Evolutionary conservation across 2,329 filamentous ascomycete genomes (phyloP), one percentile per base, ranked within the genome.

Genomic region (Penicillium sp.): DNA sequence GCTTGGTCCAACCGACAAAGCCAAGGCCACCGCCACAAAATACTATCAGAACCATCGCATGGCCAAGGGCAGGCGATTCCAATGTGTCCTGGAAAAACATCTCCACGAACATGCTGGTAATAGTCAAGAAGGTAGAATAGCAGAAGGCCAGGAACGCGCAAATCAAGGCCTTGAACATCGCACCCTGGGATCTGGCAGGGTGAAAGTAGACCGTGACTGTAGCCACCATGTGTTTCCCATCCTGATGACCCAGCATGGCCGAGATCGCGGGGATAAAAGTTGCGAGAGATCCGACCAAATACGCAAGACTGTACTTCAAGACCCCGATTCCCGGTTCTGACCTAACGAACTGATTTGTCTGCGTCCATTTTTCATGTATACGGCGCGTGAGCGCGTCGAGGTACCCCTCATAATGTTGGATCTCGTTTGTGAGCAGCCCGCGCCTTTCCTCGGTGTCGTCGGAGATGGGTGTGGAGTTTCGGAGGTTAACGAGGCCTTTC

Each of bases 161-260:
- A 35, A 93, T 77, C 12, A 89, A 84, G 3, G 92, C 93, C 75
- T 96, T 90, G 57, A 91, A 84, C 91, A 97, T 96, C 64, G 90
- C 94, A 0, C 93, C 93, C 27, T 88, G 85, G 19, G 91, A 91
- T 57, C 93, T 83, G 6, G 91, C 90, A 5, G 93, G 92, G 73
- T 97, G 92, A 69, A 97, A 97, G 71, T 96, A 97, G 12, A 97
- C 93, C 0, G 91, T 95, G 57, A 97, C 86, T 2, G 93, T 97
- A 33, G 92, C 92, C 51, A 96, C 91, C 70, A 96, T 88, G 75
- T 97, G 93, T 71, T 97, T 97, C 50, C 91, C 91, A 75, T 96
- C 93, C 70, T 92, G 89, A 62, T 88, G 82, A 12, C 93, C 93
- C 17, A 97, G 80, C 56, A 92, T 84, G 8, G 81, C 78, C 17